Evolutionary conservation across 2,329 filamentous ascomycete species (phyloP), one percentile per base, ranked within the genome.

Genomic region (Gnomoniopsis sp.): DNA sequence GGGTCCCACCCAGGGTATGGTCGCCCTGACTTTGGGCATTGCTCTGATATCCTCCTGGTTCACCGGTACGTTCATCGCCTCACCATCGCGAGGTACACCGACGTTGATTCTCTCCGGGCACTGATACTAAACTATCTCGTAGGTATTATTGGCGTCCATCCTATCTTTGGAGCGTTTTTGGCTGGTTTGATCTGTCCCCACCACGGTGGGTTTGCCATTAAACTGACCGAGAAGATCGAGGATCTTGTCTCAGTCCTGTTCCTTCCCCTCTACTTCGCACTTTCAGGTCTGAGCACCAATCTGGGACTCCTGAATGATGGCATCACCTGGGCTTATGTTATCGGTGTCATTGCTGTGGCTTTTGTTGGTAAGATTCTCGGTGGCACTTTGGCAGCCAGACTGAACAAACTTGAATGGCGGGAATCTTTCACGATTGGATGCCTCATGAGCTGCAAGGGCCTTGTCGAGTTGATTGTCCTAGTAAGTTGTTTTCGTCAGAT

Each of bases 401-500:
- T 85, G 3, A 90, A 86, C 66, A 91, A 89, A 26, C 78, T 97
- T 53, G 82, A 96, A 1, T 98, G 93, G 93, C 84, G 93, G 60
- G 93, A 98, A 71, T 93, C 89, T 58, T 84, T 96, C 34, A 86
- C 91, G 1, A 95, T 98, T 65, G 93, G 93, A 15, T 86, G 88
- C 17, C 75, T 97, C 67, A 98, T 98, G 93, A 96, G 91, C 74
- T 98, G 93, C 74, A 98, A 98, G 73, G 93, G 93, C 67, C 79
- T 98, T 11, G 93, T 97, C 0, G 93, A 97, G 72, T 77, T 98
- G 54, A 97, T 98, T 71, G 93, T 97, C n/a, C 72, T 96, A 72
- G 90, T 93, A 79, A 75, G 86, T 70, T 30, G 8, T 30, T 30
- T 30, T 51, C 33, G 14, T 11, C 33, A 7, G 54, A 22, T 7